Percentiles rank a stretch among this genome's conserved stretches.
Evolutionary conservation across 2,329 filamentous ascomycete genomes (phyloP).

Genomic region (Diaporthe eres): DNA sequence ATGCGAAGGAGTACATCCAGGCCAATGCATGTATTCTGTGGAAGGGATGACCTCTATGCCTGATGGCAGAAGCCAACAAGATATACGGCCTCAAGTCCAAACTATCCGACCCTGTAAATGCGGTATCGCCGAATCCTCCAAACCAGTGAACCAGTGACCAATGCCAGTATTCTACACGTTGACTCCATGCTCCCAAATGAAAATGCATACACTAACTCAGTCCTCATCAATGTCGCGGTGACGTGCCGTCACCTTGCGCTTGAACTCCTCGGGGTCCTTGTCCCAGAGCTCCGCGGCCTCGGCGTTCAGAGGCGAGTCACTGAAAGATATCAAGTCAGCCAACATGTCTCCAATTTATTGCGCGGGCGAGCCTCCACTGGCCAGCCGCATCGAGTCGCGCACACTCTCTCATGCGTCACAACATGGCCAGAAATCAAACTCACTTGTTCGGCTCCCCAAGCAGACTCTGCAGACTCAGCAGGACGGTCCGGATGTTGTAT

Average conservation of each 20-base stretch:
- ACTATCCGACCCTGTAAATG: slow-evolving; percentile 38
- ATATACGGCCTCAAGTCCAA: slow-evolving; percentile 23
- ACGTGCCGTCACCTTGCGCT: slow-evolving; percentile 77
- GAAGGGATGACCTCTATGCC: slow-evolving; percentile 32
- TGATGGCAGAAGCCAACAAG: slow-evolving; percentile 34
- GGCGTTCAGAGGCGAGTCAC: slow-evolving; percentile 93
- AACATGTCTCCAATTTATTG: background rate
- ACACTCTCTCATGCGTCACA: background rate
- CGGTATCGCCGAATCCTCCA: slow-evolving; percentile 30
- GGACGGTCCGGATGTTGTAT: slow-evolving; percentile 94
- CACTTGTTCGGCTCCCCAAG: slow-evolving; percentile 99
- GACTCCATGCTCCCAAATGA: slow-evolving; percentile 41
- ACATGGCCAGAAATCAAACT: slow-evolving; percentile 52
- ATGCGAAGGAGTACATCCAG: slow-evolving; percentile 10
- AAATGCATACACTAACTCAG: slow-evolving; percentile 50
- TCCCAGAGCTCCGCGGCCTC: slow-evolving; percentile 98
- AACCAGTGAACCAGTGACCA: slow-evolving; percentile 40
- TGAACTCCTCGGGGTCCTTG: slow-evolving; percentile 87
- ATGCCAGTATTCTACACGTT: slow-evolving; percentile 34
- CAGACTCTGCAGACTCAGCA: slow-evolving; percentile 94
- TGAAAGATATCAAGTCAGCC: slow-evolving; percentile 55
- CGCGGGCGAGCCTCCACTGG: background rate
- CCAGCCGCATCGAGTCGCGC: background rate
- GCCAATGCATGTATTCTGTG: slow-evolving; percentile 29
- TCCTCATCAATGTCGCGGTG: slow-evolving; percentile 77